Conservation (phyloP, 305 asterid genomes). For the Ilex paraguariensis region DNA sequence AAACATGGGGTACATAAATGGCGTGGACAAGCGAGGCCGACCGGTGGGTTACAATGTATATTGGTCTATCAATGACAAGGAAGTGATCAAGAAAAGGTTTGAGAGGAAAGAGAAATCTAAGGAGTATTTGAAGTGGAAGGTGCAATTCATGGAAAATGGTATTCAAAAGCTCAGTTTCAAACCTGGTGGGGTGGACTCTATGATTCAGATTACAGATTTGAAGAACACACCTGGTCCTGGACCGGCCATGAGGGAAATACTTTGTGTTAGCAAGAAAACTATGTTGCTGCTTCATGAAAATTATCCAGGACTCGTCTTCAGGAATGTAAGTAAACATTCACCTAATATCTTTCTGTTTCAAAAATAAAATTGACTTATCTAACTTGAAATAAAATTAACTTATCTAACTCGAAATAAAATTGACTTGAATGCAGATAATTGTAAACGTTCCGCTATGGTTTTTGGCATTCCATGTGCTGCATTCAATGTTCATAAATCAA, state of each 20-base stretch:
- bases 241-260: conserved; percentile 41
- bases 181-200: conserved; percentile 58
- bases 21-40: conserved; percentile 45
- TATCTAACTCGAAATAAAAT: background rate
- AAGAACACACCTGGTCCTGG: conserved; percentile 43
- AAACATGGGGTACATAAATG: conserved; percentile 42
- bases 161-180: conserved; percentile 47
- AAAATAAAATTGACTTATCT: no score
- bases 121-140: conserved; percentile 65
- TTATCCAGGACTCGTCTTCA: conserved; percentile 73
- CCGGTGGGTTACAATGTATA: conserved; percentile 51
- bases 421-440: conserved; percentile 51
- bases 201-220: conserved; percentile 62
- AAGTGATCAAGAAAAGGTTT: conserved; percentile 23
- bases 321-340: conserved; percentile 54
- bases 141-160: conserved; percentile 58
- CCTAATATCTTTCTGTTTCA: no score
- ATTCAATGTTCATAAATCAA: conserved; percentile 47
- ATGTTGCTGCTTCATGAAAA: conserved; percentile 42
- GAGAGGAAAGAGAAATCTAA: conserved; percentile 22
- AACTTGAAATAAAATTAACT: no score
- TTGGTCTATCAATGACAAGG: conserved; percentile 23
- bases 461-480: conserved; percentile 53
- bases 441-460: conserved; percentile 78
- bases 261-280: conserved; percentile 47